These are phyloP conservation scores for Blumeria hordei DNA, from an alignment of 2,329 filamentous ascomycete species.

Conservation along the genomic window DNA sequence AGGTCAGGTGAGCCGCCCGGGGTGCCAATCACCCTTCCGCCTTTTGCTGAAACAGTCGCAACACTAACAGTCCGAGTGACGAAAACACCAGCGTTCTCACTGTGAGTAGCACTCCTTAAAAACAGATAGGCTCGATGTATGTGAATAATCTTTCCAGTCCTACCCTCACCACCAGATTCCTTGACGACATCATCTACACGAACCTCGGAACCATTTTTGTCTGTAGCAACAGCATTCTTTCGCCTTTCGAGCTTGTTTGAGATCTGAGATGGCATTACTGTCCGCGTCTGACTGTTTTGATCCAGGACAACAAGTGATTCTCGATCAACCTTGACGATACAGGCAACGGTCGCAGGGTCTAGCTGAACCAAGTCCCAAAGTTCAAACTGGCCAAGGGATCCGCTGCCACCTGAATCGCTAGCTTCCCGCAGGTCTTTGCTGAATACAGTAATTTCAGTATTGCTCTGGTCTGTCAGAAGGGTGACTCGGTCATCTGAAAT, in stretches of 20 bases:
- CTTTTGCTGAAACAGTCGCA: conserved; percentile 80
- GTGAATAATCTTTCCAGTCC: conserved; percentile 74
- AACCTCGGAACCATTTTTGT: conserved; percentile 83
- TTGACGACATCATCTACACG: conserved; percentile 78
- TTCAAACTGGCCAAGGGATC: conserved; percentile 66
- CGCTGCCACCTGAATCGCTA: conserved; percentile 70
- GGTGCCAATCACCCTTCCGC: conserved; percentile 42
- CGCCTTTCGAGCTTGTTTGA: conserved; percentile 68
- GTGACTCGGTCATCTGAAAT: conserved; percentile 85
- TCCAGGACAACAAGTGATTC: conserved; percentile 79
- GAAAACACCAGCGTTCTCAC: conserved; percentile 75
- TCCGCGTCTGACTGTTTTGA: conserved; percentile 63
- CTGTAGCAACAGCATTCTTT: conserved; percentile 69
- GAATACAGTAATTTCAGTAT: conserved; percentile 88
- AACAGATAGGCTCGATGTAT: conserved; percentile 87
- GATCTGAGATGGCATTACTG: conserved; percentile 74
- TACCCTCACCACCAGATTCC: conserved; percentile 64
- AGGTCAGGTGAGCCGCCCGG: conserved; percentile 47
- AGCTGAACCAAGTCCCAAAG: conserved; percentile 88
- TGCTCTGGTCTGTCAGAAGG: conserved; percentile 74
- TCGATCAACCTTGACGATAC: conserved; percentile 82
- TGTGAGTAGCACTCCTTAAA: conserved; percentile 59
- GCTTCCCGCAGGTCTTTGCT: conserved; percentile 91
- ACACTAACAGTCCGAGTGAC: conserved; percentile 71
- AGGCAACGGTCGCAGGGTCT: conserved; percentile 76